Base-by-base conservation (phyloP, 345 rosid species). In the Lagerstroemia speciosa region DNA sequence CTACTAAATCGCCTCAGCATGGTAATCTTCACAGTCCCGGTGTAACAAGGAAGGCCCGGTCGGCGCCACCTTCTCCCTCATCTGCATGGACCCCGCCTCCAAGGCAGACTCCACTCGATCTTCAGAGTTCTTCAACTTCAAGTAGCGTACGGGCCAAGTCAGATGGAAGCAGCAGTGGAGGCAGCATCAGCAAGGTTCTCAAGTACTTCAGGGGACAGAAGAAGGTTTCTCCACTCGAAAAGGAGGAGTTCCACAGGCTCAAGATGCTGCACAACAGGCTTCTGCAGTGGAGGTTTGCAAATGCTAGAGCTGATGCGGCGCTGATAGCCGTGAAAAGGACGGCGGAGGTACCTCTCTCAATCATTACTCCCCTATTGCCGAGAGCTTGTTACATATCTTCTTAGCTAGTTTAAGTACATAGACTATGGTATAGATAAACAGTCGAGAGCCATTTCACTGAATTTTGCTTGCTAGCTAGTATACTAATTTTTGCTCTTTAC, bases 191-290 rank as follows among this genome's bases (percentile, higher is more conserved):
- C 26, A 84, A 89, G 64, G 87, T 92, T 75, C 76, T 88, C 72
- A 88, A 81, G 75, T 88, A 86, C 58, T 84, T 92, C 66, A 84
- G 78, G 74, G 89, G 81, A 66, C 88, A 88, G 83, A 89, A 85
- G 82, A 88, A 82, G 73, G 84, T 76, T 46, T 76, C 80, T n/a
- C 76, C 86, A 12, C 53, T 68, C 17, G 82, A 81, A 43, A 92
- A 84, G 63, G 93, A 82, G 40, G 85, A 83, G 66, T 71, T 75
- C 69, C 89, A 84, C 34, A 74, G 67, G 67, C 78, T 85, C 65
- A 80, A 80, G 66, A 67, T 88, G 29, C 58, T 76, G 15, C 74
- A 90, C 33, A 82, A 71, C 73, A 79, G 85, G 70, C 38, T 86
- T 71, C 29, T 85, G 69, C 95, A 87, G 37, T 83, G 87, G 83